Percentiles rank a stretch among this genome's conserved stretches.
Conservation (phyloP, 805 yeast genomes). For the Starmerella potacharoeniae region DNA sequence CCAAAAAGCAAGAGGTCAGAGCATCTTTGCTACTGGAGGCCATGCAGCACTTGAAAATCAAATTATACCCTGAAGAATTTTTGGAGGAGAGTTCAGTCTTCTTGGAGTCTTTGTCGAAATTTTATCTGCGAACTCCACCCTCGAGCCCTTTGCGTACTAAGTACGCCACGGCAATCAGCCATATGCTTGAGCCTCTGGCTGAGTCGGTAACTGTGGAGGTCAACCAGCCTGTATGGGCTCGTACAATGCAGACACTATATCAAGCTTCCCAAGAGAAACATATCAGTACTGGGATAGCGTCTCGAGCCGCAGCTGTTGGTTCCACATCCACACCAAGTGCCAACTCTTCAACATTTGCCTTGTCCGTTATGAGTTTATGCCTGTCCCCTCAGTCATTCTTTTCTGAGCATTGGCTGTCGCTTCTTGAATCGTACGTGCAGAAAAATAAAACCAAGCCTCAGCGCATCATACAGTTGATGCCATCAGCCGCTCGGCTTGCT, state of each 20-base stretch:
- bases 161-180: conserved; percentile 74
- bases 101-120: conserved; percentile 72
- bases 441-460: conserved; percentile 52
- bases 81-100: conserved; percentile 94
- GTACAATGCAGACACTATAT: conserved; percentile 57
- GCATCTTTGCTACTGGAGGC: conserved; percentile 74
- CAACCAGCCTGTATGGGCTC: conserved; percentile 91
- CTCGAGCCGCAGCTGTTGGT: conserved; percentile 6
- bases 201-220: conserved; percentile 85
- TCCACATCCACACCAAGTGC: not conserved
- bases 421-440: conserved; percentile 51
- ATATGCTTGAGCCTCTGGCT: conserved; percentile 68
- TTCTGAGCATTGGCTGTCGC: conserved; percentile 53
- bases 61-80: conserved; percentile 74
- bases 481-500: conserved; percentile 57
- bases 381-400: conserved; percentile 74
- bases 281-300: conserved; percentile 4
- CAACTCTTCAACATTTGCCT: conserved; percentile 36
- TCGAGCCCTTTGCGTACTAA: conserved; percentile 59
- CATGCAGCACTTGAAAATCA: conserved; percentile 71
- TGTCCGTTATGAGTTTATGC: conserved; percentile 62
- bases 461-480: conserved; percentile 41
- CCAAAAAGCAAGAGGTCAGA: conserved; percentile 45
- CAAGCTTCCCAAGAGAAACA: conserved; percentile 15
- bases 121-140: conserved; percentile 46